phyloP scores from a whole-genome alignment of 75 land plant genomes.

The Adiantum capillusveneris region DNA sequence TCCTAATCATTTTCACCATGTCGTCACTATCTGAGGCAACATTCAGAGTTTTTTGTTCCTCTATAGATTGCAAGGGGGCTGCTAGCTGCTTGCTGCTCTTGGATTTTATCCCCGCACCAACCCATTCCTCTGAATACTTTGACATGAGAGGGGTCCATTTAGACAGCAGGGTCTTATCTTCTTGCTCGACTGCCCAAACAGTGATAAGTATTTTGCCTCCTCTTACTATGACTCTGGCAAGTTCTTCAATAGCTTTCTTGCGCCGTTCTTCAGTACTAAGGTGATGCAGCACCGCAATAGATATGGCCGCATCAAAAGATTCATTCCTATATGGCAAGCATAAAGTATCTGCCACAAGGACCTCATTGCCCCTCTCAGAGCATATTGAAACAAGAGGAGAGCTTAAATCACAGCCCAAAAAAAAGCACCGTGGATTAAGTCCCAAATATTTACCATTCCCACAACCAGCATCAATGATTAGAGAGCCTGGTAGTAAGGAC shows the following conservation, averaged over 20 bases:
- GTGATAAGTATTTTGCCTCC: constrained; percentile 77
- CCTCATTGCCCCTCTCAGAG: constrained; percentile 74
- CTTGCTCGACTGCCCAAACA: constrained; percentile 98
- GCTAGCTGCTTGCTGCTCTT: too few relatives aligned
- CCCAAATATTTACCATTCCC: constrained; percentile 98
- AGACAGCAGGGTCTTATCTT: constrained; percentile 56
- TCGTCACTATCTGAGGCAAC: too few relatives aligned
- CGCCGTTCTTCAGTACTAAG: constrained; percentile 83
- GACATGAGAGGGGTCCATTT: constrained; percentile 85
- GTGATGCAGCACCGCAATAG: constrained; percentile 96
- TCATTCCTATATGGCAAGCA: constrained; percentile 70
- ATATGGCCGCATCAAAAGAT: constrained; percentile 88
- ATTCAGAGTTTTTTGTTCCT: not conserved
- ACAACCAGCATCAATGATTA: constrained; percentile 42
- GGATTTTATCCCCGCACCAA: not conserved
- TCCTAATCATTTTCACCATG: too few relatives aligned
- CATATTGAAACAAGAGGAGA: constrained; percentile 68
- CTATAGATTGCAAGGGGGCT: too few relatives aligned
- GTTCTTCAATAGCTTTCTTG: constrained; percentile 73
- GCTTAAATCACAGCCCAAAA: constrained; percentile 91
- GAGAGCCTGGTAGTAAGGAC: not conserved
- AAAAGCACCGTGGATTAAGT: constrained; percentile 62
- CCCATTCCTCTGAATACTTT: constrained; percentile 56
- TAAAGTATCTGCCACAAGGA: constrained; percentile 89
- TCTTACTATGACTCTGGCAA: constrained; percentile 56